Evolutionary conservation across 345 rosid genomes (phyloP), one percentile per base, ranked within the genome.

Genomic region (Euphorbia tirucalli): DNA sequence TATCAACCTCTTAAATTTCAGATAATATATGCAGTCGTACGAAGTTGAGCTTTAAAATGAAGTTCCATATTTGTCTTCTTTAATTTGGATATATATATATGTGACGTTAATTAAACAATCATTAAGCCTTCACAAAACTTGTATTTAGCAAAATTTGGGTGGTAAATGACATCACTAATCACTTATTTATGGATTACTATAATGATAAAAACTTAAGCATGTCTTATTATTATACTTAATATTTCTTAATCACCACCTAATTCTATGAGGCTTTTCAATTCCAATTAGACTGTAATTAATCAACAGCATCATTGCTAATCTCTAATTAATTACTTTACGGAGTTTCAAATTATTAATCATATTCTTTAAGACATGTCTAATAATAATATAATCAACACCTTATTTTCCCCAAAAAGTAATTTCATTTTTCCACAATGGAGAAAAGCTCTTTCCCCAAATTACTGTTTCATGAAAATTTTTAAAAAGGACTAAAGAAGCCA

Each of bases 211-310:
- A 22, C 11, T 31, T 21, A 37, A 63, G 1, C 4, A 4, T 63
- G 11, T 30, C 22, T 31, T 35, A 19, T 11, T 65, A 44, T 2
- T 19, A 44, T 3, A 8, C 56, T 52, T 24, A 65, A 24, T 65
- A 44, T 65, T 46, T 65, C 69, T 65, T 65, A 44, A 65, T 65
- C 69, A 24, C 16, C 24, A 65, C 69, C 69, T 44, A 65, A 65
- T 65, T 25, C 19, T 65, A 65, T 65, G 54, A 65, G 24, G 32
- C 24, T 22, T 21, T n/a, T n/a, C n/a, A n/a, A 28, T 41, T 44
- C 24, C 7, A n/a, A n/a, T n/a, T n/a, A n/a, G 68, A 7, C 21
- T 27, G 22, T 25, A 15, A 65, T 16, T 65, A 44, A 65, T 6
- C 56, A 25, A 46, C n/a, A 46, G 1, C 55, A 65, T 65, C 56